A percentile compares a stretch with the other conserved stretches of the same genome.
phyloP scores from a whole-genome alignment of 2,329 filamentous ascomycete species.

The Xylaria sp. region DNA sequence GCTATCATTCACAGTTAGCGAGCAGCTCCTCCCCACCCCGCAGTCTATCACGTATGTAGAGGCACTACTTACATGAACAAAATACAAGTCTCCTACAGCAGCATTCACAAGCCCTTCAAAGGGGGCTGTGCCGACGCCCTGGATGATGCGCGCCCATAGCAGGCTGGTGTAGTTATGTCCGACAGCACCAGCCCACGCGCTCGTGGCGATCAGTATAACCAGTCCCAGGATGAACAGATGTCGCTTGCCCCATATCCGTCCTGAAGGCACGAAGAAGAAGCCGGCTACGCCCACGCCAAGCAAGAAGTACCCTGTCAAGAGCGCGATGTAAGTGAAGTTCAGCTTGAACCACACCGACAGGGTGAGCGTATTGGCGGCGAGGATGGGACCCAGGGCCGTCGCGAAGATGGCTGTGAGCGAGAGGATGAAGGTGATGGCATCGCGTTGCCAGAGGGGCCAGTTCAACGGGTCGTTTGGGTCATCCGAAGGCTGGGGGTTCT shows the following conservation, averaged over 20 bases:
- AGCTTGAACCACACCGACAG: conserved; percentile 69
- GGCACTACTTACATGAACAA: conserved; percentile 70
- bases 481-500: conserved; percentile 82
- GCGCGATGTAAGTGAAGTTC: conserved; percentile 76
- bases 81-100: conserved; percentile 87
- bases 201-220: conserved; percentile 73
- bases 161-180: conserved; percentile 73
- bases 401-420: conserved; percentile 84
- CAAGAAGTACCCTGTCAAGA: conserved; percentile 87
- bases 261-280: conserved; percentile 84
- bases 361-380: conserved; percentile 86
- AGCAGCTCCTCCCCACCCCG: neutral
- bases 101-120: conserved; percentile 92
- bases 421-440: conserved; percentile 78
- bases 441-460: conserved; percentile 87
- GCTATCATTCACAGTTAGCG: conserved; percentile 46
- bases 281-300: conserved; percentile 82
- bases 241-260: conserved; percentile 89
- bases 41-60: neutral
- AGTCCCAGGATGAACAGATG: conserved; percentile 84
- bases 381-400: conserved; percentile 81
- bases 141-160: conserved; percentile 79
- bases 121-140: conserved; percentile 84
- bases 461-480: conserved; percentile 87
- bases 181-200: conserved; percentile 77